phyloP scores from a whole-genome alignment of 1,284 basidiomycete genomes.

The Xerocomus amazonicus region DNA sequence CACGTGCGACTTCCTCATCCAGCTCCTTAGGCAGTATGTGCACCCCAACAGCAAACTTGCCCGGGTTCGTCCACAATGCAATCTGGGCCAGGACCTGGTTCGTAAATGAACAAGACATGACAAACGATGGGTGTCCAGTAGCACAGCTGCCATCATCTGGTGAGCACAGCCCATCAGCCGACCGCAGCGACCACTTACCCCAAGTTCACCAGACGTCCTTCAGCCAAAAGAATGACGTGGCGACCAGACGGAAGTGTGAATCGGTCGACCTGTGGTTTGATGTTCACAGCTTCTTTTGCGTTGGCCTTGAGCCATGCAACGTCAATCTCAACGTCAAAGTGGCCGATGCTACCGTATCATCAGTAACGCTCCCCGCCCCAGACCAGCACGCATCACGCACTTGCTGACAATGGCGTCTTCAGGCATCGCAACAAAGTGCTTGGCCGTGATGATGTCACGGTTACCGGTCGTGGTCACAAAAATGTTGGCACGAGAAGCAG shows the following conservation, averaged over 20 bases:
- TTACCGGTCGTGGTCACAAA: constrained; percentile 99
- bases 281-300: constrained; percentile 81
- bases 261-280: constrained; percentile 99
- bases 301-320: constrained; percentile 98
- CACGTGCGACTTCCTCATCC: constrained; percentile 98
- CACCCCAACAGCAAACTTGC: constrained; percentile 89
- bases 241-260: constrained; percentile 90
- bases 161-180: constrained; percentile 2
- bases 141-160: constrained; percentile 50
- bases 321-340: constrained; percentile 99
- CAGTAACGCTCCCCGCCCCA: constrained; percentile 5
- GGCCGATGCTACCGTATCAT: constrained; percentile 83
- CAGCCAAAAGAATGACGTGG: constrained; percentile 96
- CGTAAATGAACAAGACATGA: constrained; percentile 99
- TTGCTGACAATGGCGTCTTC: constrained; percentile 99
- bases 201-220: constrained; percentile 98
- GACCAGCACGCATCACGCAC: constrained; percentile 42
- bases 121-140: constrained; percentile 92
- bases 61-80: constrained; percentile 92
- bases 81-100: constrained; percentile 99
- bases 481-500: constrained; percentile 83
- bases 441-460: constrained; percentile 93
- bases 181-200: constrained; percentile 58
- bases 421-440: constrained; percentile 93
- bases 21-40: constrained; percentile 97